These are phyloP conservation scores for Cladosporium sp. DNA, from an alignment of 2,329 filamentous ascomycete genomes.

Conservation along the genomic window DNA sequence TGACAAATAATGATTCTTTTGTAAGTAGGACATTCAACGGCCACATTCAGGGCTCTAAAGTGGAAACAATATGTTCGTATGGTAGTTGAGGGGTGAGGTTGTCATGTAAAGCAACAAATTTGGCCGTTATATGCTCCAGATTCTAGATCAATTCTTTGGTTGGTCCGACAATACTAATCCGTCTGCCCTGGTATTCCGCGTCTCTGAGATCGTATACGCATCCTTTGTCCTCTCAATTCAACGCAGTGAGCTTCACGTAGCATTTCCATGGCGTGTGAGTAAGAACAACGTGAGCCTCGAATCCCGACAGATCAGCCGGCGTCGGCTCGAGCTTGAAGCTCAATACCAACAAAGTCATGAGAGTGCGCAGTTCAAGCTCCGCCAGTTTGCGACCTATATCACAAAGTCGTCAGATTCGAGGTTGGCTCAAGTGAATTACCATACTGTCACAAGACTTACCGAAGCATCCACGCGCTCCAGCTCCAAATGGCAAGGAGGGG, in stretches of 20 bases:
- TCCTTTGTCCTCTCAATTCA: no score
- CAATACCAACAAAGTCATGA: neutral
- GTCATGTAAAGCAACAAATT: no score
- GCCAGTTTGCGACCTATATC: constrained; percentile 21
- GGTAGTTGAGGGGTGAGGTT: no score
- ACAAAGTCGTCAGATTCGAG: neutral
- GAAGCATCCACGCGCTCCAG: constrained; percentile 36
- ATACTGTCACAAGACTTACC: constrained; percentile 20
- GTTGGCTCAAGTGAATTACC: neutral
- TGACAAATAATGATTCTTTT: no score
- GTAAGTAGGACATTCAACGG: no score
- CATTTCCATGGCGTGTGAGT: constrained; percentile 28
- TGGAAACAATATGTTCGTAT: no score
- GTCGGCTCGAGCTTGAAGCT: constrained; percentile 2
- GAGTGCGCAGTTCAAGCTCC: constrained; percentile 18
- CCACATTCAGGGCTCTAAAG: no score
- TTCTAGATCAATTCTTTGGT: no score
- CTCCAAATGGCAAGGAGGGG: constrained; percentile 34
- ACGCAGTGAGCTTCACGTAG: constrained; percentile 20
- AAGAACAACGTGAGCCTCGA: constrained; percentile 24
- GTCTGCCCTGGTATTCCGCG: no score
- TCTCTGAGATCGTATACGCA: no score
- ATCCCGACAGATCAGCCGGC: constrained; percentile 18
- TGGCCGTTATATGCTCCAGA: no score
- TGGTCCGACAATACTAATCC: no score